Base-by-base conservation (phyloP, 2,329 filamentous ascomycete genomes). In the Monosporascus sp. region DNA sequence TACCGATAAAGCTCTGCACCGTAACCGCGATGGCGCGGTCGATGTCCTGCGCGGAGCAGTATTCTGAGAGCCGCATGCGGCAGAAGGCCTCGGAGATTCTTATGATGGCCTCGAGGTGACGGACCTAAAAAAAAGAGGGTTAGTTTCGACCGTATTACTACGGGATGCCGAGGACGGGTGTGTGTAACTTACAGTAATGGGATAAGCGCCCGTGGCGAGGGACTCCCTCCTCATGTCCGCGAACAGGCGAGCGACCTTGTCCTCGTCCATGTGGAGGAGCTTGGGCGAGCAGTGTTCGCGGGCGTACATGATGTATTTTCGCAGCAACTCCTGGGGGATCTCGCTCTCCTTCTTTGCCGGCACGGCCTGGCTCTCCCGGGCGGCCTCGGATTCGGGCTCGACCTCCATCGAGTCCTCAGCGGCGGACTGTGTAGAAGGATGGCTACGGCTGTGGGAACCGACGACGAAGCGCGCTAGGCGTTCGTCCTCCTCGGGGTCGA, bases 1-100 rank as follows among this genome's bases (percentile, higher is more conserved):
- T 95, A 56, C 89, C 90, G 44, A 99, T 90, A 66, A 99, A 99
- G 52, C 89, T 95, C 60, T 97, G 92, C 2, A 99, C 90, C 0
- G 94, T 96, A 6, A 99, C 94, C 15, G 92, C 90, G 65, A 99
- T 99, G 53, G 94, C 94, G 44, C 94, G 90, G 72, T 99, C 94
- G 63, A 99, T 96, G 67, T 99, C 94, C 55, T 88, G 83, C 2
- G 88, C 75, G 6, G 88, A 87, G 72, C 93, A 96, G 76, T 96
- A 97, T 61, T 99, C 94, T 0, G 89, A 94, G n/a, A 99, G 78
- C 15, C 94, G 88, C 94, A 99, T 99, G 66, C 96, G 93, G 72
- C 89, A 95, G 75, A 99, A 99, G 0, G 92, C 76, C 70, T 99
- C 94, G 53, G 86, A 87, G 66, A 96, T 96, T 66, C 94, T 90